Conservation (phyloP, 257 asterid genomes). For the Osmanthus fragrans region DNA sequence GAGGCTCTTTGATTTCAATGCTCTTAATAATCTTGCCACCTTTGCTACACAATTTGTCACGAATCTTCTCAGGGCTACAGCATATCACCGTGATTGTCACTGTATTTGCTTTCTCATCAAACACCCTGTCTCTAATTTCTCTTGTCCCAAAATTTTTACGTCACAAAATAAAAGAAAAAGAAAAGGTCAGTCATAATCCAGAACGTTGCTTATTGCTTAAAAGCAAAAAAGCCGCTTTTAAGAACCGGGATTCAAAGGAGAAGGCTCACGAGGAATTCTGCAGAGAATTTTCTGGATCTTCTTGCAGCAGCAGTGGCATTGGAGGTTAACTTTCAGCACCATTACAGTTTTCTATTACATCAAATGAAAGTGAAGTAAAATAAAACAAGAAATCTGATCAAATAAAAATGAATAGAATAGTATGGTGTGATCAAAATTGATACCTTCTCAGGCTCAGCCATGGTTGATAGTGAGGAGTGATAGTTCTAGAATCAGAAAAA, state of each 20-base stretch:
- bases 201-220: no score
- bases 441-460: conserved; percentile 41
- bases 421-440: background rate
- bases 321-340: conserved; percentile 84
- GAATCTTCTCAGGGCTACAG: conserved; percentile 72
- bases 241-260: no score
- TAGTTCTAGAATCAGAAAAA: background rate
- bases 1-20: conserved; percentile 50
- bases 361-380: no score
- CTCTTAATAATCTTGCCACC: conserved; percentile 61
- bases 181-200: conserved; percentile 20
- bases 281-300: conserved; percentile 78
- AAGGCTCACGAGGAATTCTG: conserved; percentile 73
- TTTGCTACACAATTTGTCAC: conserved; percentile 61
- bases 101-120: conserved; percentile 59
- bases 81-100: conserved; percentile 67
- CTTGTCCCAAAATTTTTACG: conserved; percentile 21
- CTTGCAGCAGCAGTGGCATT: conserved; percentile 80
- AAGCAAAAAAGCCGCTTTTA: no score
- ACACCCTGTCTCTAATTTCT: conserved; percentile 72
- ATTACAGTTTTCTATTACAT: conserved; percentile 53
- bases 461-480: background rate
- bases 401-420: background rate
- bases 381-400: no score
- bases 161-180: conserved; percentile 12